These are phyloP conservation scores for Rosa chinensis DNA, from an alignment of 306 rosid species.

Conservation along the genomic window DNA sequence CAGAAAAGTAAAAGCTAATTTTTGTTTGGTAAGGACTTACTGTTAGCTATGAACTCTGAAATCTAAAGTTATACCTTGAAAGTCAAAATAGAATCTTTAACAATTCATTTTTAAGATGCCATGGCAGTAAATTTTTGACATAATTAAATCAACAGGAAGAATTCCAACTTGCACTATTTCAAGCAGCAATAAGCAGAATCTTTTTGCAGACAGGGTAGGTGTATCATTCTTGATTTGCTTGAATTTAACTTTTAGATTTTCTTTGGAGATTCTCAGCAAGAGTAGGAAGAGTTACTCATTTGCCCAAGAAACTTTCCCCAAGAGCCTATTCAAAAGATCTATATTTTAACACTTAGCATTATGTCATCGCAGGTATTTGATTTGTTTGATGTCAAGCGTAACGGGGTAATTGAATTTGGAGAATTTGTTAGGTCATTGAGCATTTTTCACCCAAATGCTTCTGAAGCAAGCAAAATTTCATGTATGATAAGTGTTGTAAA, in stretches of 20 bases:
- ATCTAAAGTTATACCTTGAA: background rate
- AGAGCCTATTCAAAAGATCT: background rate
- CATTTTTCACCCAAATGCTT: constrained; percentile 67
- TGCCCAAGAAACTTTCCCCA: background rate
- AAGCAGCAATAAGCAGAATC: constrained; percentile 46
- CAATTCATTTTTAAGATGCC: background rate
- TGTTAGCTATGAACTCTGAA: constrained; percentile 1
- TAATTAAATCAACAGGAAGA: constrained; percentile 51
- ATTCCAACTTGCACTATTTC: constrained; percentile 61
- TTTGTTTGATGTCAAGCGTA: constrained; percentile 64
- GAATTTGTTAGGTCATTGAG: constrained; percentile 81
- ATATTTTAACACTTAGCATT: background rate
- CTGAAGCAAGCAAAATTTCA: constrained; percentile 53
- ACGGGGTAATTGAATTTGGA: constrained; percentile 70
- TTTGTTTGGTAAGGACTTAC: background rate
- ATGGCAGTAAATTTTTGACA: constrained; percentile 12
- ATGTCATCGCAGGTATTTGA: constrained; percentile 57
- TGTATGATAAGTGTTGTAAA: constrained; percentile 38
- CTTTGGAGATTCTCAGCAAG: background rate
- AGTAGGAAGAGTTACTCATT: background rate
- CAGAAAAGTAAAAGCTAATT: background rate
- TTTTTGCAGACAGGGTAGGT: constrained; percentile 68
- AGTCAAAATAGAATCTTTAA: background rate
- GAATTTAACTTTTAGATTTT: background rate
- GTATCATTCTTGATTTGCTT: background rate